Base-by-base conservation (phyloP, 78 protist genomes). In the Dictyostelium brefeldianum region DNA sequence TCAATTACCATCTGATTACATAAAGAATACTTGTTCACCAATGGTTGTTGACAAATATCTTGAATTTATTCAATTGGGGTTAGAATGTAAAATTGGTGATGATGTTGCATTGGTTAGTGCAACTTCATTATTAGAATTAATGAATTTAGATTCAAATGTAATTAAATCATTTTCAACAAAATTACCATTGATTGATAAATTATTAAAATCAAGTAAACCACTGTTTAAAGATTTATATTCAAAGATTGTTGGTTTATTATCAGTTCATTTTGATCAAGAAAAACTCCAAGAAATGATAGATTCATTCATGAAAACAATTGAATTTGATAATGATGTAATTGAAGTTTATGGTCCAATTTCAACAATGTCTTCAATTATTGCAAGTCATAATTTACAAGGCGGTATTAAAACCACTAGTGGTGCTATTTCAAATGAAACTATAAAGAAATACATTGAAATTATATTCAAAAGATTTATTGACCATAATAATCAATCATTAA, bases 311-410 rank as follows among this genome's bases (percentile, higher is more conserved):
- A 87, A 74, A 43, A 62, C 25, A 7, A 17, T 87, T 27, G 31
- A 29, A 9, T 47, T 25, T 46, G 50, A 20, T 10, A 87, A 47
- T 27, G 93, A 87, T 77, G 47, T 59, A 1, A 25, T 87, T 12
- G 93, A 87, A 36, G 51, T 78, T 31, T 87, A 74, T 65, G 93
- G 93, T 4, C 78, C 84, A 36, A 46, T 87, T 41, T 36, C 12
- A 46, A 10, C 78, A 1, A 6, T 77, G 14, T 47, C 85, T 22
- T 64, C 54, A 7, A 64, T 74, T 1, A 36, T 77, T 50, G 70
- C 93, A 27, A 77, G 62, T 51, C 27, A 36, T 54, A 56, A 22
- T 11, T 11, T 25, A 47, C 0, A 7, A n/a, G 17, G 51, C n/a
- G n/a, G n/a, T n/a, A 36, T 7, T 54, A 48, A 48, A 48, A 9